Evolutionary conservation across 169 alveolate genomes (phyloP).

Genomic region (Perkinsus chesapeaki): DNA sequence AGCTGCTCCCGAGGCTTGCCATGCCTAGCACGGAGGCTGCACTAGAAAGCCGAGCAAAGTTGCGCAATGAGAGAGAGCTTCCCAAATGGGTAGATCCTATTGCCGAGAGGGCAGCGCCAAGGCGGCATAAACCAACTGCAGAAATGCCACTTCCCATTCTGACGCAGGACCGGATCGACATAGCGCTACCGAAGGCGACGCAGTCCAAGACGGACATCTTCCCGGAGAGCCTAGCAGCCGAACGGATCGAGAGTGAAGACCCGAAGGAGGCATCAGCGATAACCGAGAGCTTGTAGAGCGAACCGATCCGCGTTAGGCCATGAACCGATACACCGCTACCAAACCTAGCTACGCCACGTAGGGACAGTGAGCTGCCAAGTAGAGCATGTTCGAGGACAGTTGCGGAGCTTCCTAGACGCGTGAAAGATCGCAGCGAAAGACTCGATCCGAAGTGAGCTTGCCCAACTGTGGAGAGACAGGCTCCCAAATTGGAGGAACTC

Average conservation of each 20-base stretch:
- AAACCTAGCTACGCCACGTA: neutral
- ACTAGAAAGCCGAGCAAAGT: neutral
- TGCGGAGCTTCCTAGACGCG: neutral
- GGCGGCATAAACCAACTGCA: neutral
- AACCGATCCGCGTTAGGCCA: slow-evolving; percentile 9
- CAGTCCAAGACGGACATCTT: neutral
- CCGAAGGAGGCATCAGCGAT: slow-evolving; percentile 6
- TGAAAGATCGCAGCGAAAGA: neutral
- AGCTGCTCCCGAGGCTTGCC: neutral
- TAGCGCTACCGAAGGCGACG: neutral
- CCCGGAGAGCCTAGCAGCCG: neutral
- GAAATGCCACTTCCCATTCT: neutral
- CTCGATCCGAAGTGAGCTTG: neutral
- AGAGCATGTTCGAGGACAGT: neutral
- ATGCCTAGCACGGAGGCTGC: neutral
- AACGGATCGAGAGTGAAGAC: neutral
- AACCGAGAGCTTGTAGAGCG: neutral
- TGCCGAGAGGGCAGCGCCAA: neutral
- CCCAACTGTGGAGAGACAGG: neutral
- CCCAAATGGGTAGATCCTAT: neutral
- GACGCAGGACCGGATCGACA: neutral
- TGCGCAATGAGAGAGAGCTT: neutral
- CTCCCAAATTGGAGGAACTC: neutral
- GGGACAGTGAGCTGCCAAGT: neutral
- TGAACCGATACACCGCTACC: slow-evolving; percentile 2